Percentiles rank a stretch among this genome's conserved stretches.
phyloP scores from a whole-genome alignment of 2,329 filamentous ascomycete species.

The Pseudogymnoascus sp. region DNA sequence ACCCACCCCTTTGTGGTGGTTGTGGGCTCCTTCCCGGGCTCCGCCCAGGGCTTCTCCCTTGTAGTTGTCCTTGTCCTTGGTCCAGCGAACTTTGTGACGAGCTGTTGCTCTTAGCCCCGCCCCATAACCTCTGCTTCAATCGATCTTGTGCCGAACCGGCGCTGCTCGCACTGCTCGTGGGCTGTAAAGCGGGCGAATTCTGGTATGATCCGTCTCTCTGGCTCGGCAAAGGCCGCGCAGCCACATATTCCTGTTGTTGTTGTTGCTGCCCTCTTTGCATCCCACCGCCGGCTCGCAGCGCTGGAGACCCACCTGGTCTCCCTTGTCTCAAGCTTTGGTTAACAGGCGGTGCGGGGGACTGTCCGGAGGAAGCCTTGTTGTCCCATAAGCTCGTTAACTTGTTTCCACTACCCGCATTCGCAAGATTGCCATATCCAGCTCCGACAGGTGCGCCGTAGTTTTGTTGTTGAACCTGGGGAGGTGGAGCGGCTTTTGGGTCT shows the following conservation, averaged over 20 bases:
- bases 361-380: conserved; percentile 24
- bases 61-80: not conserved
- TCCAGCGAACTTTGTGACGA: conserved; percentile 2
- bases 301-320: conserved; percentile 24
- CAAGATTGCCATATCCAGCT: conserved; percentile 44
- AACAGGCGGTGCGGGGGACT: conserved; percentile 19
- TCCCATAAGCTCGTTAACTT: conserved; percentile 53
- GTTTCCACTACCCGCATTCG: conserved; percentile 29
- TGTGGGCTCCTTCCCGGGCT: not conserved
- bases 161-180: conserved; percentile 25
- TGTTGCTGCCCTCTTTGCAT: conserved; percentile 15
- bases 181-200: conserved; percentile 29
- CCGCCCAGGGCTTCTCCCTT: not conserved
- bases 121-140: conserved; percentile 72
- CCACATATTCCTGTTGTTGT: conserved; percentile 19
- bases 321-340: conserved; percentile 40
- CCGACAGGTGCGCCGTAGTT: conserved; percentile 35
- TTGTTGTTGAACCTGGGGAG: conserved; percentile 35
- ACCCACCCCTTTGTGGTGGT: not conserved
- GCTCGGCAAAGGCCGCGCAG: conserved; percentile 58
- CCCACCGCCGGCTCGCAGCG: conserved; percentile 24
- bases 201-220: conserved; percentile 71
- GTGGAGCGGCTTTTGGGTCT: conserved; percentile 68
- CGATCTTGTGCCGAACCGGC: conserved; percentile 67
- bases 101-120: conserved; percentile 21